Evolutionary conservation across 768 basidiomycete species (phyloP).

Genomic region (Mycena maculata): DNA sequence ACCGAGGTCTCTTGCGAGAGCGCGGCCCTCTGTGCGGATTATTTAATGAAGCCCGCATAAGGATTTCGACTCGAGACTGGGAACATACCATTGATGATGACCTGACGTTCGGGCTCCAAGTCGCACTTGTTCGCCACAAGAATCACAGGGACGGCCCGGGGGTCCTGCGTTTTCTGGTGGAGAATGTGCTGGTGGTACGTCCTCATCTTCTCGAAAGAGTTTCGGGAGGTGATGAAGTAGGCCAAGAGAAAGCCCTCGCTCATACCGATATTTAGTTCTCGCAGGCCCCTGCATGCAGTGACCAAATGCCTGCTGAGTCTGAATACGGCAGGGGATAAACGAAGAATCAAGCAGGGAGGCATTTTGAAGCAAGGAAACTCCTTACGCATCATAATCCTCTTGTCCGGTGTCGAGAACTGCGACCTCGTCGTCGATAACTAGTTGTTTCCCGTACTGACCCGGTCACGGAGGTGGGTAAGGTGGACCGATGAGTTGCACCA

Average conservation of each 20-base stretch:
- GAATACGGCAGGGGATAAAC: too few relatives aligned
- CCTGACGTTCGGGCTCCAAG: slow-evolving; percentile 94
- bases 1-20: slow-evolving; percentile 92
- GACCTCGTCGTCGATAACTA: slow-evolving; percentile 96
- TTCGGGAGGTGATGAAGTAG: slow-evolving; percentile 96
- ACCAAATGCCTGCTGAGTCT: too few relatives aligned
- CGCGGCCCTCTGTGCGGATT: slow-evolving; percentile 97
- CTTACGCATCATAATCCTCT: slow-evolving; percentile 97
- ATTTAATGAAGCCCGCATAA: neutral
- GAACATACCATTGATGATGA: slow-evolving; percentile 86
- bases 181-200: slow-evolving; percentile 96
- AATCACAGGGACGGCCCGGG: slow-evolving; percentile 94
- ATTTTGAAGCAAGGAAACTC: slow-evolving; percentile 29
- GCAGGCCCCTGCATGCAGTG: slow-evolving; percentile 81
- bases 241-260: slow-evolving; percentile 98
- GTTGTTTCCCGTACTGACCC: slow-evolving; percentile 98
- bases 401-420: slow-evolving; percentile 99
- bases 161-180: slow-evolving; percentile 95
- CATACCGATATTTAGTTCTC: slow-evolving; percentile 98
- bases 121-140: slow-evolving; percentile 98
- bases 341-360: too few relatives aligned
- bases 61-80: neutral
- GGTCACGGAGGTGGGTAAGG: neutral
- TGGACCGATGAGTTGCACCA: neutral
- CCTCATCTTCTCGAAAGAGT: slow-evolving; percentile 97